Evolutionary conservation across 2,329 filamentous ascomycete genomes (phyloP).

Genomic region (Paecilomyces dactylethromorphus): DNA sequence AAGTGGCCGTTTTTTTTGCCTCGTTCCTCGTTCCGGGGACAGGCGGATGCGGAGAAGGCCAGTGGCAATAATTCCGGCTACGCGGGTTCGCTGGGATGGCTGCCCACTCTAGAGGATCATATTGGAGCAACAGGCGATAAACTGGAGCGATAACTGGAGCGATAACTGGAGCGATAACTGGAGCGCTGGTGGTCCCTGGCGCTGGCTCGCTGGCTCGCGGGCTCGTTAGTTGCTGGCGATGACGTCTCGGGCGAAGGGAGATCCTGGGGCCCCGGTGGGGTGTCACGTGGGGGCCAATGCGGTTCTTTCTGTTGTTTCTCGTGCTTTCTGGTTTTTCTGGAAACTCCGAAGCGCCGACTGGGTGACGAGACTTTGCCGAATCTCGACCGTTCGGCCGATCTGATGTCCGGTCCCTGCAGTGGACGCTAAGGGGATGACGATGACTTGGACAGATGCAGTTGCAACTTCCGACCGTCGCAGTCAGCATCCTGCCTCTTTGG

Average conservation of each 20-base stretch:
- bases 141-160: no score
- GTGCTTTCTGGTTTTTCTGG: no score
- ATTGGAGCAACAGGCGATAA: neutral
- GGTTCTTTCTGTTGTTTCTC: neutral
- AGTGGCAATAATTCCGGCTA: neutral
- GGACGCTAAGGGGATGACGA: neutral
- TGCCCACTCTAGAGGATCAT: no score
- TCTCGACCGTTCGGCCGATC: neutral
- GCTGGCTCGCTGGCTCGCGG: neutral
- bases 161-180: neutral
- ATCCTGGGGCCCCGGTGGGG: neutral
- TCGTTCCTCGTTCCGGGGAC: neutral
- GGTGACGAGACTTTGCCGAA: neutral
- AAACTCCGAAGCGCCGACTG: neutral
- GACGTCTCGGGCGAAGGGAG: slow-evolving; percentile 5
- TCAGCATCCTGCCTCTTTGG: neutral
- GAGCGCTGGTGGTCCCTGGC: neutral
- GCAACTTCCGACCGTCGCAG: no score
- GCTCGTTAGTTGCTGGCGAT: neutral
- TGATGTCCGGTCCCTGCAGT: neutral
- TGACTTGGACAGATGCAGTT: neutral
- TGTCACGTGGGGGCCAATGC: neutral
- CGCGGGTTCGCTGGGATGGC: neutral
- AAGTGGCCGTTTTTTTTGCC: neutral
- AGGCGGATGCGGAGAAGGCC: neutral